phyloP scores from a whole-genome alignment of 495 filamentous ascomycete species.

The Aspergillus baeticus region DNA sequence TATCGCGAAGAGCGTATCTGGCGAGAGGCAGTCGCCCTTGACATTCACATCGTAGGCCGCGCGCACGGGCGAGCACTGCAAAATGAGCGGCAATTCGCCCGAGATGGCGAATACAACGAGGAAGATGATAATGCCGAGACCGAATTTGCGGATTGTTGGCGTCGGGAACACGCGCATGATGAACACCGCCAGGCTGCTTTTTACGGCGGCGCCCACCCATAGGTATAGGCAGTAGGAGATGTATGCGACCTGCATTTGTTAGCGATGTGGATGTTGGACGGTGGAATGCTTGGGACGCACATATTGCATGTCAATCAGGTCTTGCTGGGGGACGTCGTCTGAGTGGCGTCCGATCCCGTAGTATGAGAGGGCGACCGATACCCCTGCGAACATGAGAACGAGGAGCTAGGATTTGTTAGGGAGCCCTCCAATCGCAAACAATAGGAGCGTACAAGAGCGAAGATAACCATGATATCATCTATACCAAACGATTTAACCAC shows the following conservation, averaged over 20 bases:
- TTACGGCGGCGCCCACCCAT: slow-evolving; percentile 2
- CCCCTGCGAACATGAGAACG: slow-evolving; percentile 4
- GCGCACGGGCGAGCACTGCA: too few relatives aligned
- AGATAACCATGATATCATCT: slow-evolving; percentile 13
- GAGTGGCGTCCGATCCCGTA: slow-evolving; percentile 10
- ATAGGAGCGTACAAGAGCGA: slow-evolving; percentile 6
- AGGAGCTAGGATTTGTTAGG: background rate
- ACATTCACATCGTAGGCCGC: too few relatives aligned
- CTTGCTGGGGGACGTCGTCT: background rate
- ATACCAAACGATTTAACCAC: slow-evolving; percentile 3
- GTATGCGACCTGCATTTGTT: too few relatives aligned
- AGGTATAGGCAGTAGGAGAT: too few relatives aligned
- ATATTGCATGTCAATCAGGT: slow-evolving; percentile 13
- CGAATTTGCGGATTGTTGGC: background rate
- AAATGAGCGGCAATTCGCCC: too few relatives aligned
- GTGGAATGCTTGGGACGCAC: too few relatives aligned
- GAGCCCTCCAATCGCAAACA: too few relatives aligned
- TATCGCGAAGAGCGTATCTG: too few relatives aligned
- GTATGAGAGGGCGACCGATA: slow-evolving; percentile 13
- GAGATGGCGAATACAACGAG: too few relatives aligned
- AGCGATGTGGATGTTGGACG: background rate
- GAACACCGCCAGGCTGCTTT: slow-evolving; percentile 7
- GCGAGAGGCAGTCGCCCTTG: too few relatives aligned
- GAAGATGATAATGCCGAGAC: too few relatives aligned
- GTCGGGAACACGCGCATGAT: slow-evolving; percentile 13